Base-by-base conservation (phyloP, 768 basidiomycete species). In the Sporobolomyces roseus region DNA sequence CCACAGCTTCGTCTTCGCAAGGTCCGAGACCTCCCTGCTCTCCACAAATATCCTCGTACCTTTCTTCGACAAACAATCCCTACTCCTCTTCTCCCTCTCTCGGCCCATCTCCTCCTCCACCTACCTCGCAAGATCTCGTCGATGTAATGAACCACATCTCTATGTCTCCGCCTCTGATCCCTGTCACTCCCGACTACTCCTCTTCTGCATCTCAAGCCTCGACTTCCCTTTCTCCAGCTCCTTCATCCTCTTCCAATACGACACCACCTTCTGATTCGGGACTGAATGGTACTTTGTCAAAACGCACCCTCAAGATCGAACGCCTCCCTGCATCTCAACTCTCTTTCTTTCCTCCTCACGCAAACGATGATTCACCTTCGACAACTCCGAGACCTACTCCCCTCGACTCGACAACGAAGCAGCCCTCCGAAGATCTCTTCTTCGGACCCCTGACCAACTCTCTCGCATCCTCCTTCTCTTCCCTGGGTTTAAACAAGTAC, bases 271-370 rank as follows among this genome's bases (percentile, higher is more conserved):
- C 45, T 13, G 45, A 46, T 14, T 7, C 45, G 6, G 45, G 45
- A n/a, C 21, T 46, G 12, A 46, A 46, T 23, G 21, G 38, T 9
- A 46, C 43, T 0, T 35, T 70, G 8, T 50, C 48, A 32, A 61
- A 60, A n/a, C 64, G 69, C 23, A 67, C 66, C 3, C 59, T 68
- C 9, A 64, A 55, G 14, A n/a, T 72, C 43, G 49, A 51, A 21
- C 63, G 63, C 10, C 43, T 68, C 9, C 63, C 71, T 2, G 59
- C 63, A 5, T 62, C 59, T 10, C 43, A 61, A 9, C 60, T 72
- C 27, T 64, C 71, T 13, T 72, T 65, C 46, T 72, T 72, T 36
- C 66, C 70, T 4, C 59, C 64, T 64, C 32, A 43, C n/a, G 30
- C 60, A 1, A 21, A 55, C n/a, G 46, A 61, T 33, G 8, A n/a